Base-by-base conservation (phyloP, 345 rosid genomes). In the Aegle marmelos region DNA sequence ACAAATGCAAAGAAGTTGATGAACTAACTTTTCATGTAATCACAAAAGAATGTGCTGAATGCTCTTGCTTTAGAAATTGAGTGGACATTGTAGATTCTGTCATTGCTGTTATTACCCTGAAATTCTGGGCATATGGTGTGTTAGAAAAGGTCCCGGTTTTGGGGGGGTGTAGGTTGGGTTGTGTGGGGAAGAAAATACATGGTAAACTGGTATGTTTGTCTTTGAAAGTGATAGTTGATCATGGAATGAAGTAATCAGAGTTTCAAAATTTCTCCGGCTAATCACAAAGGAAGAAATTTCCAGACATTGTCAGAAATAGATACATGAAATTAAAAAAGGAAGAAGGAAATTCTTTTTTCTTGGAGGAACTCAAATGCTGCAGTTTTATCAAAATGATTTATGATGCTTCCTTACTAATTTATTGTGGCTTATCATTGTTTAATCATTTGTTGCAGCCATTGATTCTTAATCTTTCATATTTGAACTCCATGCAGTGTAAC, bases 361-460 rank as follows among this genome's bases (percentile, higher is more conserved):
- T 4, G 1, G 19, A 25, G 16, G 56, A 25, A 73, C 53, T 33
- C 21, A 1, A 58, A n/a, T 16, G 48, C 25, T 37, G 56, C 8
- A 17, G 75, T 62, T 30, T 31, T 31, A 50, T 31, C 0, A 7
- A 64, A 50, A 11, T 31, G 61, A 30, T 63, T 61, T 30, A 45
- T 30, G 30, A 41, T 45, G 39, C 48, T 75, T 28, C 31, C 27
- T 78, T 63, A 9, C 24, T 72, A 65, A 45, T 27, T 50, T 36
- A 58, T 37, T 77, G 25, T 2, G 7, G 19, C 28, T 28, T 7
- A 53, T 73, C 41, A 6, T 21, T 25, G 16, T 13, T 22, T 63
- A 19, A 9, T 28, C 39, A 39, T 48, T 22, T 25, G 31, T 79
- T 79, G 72, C 77, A 36, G 79, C 56, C 7, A 56, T 53, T 21